Percentiles rank a stretch among this genome's conserved stretches.
Evolutionary conservation across 202 grass and related monocot species (phyloP).

Genomic region (Brachypodium distachyon): DNA sequence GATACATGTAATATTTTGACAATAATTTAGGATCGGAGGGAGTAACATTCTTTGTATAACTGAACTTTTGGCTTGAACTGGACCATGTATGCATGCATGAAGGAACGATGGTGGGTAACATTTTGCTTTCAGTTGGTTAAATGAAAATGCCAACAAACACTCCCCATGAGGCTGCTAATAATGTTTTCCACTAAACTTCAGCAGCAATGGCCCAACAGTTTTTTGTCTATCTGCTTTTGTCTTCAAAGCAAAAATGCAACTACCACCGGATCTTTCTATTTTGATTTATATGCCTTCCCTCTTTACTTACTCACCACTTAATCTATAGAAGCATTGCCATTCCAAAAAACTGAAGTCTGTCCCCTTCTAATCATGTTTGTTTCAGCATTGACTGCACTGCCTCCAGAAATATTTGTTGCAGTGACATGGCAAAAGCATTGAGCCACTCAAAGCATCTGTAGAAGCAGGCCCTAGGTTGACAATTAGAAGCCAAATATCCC

Average conservation of each 20-base stretch:
- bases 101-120: conserved; percentile 1
- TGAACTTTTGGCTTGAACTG: too few relatives aligned
- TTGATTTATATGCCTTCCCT: background rate
- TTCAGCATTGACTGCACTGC: conserved; percentile 13
- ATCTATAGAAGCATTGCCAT: background rate
- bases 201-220: background rate
- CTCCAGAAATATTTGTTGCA: conserved; percentile 4
- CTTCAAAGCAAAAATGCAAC: conserved; percentile 9
- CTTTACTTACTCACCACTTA: background rate
- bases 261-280: background rate
- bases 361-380: conserved; percentile 1
- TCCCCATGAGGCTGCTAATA: background rate
- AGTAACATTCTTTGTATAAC: too few relatives aligned
- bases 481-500: conserved; percentile 11
- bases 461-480: conserved; percentile 31
- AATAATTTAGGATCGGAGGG: too few relatives aligned
- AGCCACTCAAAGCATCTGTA: conserved; percentile 40
- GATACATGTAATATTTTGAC: too few relatives aligned
- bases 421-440: conserved; percentile 31
- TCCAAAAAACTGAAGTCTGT: background rate
- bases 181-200: conserved; percentile 15
- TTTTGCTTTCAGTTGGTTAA: conserved; percentile 35
- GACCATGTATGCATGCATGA: conserved; percentile 21
- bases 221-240: background rate
- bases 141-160: conserved; percentile 19